Conservation (phyloP, 2,329 filamentous ascomycete species). For the Trichophyton rubrum region DNA sequence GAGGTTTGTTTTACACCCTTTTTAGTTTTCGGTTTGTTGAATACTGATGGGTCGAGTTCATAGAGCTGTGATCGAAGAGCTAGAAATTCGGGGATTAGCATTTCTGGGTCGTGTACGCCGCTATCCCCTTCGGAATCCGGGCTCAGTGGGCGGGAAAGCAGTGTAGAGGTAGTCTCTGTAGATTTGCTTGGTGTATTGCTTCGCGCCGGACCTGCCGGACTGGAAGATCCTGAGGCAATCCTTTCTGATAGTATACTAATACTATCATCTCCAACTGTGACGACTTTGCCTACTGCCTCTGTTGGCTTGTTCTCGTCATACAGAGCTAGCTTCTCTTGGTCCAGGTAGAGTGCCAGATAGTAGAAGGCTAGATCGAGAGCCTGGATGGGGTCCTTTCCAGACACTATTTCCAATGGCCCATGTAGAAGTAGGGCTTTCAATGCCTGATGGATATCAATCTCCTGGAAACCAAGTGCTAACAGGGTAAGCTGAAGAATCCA, state of each 20-base stretch:
- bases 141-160: neutral
- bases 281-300: neutral
- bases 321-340: constrained; percentile 54
- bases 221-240: neutral
- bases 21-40: constrained; percentile 30
- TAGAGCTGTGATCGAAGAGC: constrained; percentile 59
- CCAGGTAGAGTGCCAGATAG: constrained; percentile 73
- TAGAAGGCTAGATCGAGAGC: constrained; percentile 79
- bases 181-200: neutral
- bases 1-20: neutral
- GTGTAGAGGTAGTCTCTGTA: neutral
- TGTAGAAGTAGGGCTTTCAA: constrained; percentile 56
- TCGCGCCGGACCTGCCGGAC: neutral
- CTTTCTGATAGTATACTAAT: neutral
- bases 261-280: neutral
- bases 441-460: constrained; percentile 49
- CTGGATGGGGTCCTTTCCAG: constrained; percentile 58
- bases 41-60: constrained; percentile 44
- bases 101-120: constrained; percentile 62
- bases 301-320: constrained; percentile 41
- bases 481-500: constrained; percentile 77
- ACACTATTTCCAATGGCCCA: constrained; percentile 46
- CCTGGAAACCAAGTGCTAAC: constrained; percentile 53
- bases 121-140: constrained; percentile 32
- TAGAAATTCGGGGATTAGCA: constrained; percentile 63